Percentiles rank a stretch among this genome's conserved stretches.
Conservation (phyloP, 768 basidiomycete genomes). For the Coprinopsis sp. region DNA sequence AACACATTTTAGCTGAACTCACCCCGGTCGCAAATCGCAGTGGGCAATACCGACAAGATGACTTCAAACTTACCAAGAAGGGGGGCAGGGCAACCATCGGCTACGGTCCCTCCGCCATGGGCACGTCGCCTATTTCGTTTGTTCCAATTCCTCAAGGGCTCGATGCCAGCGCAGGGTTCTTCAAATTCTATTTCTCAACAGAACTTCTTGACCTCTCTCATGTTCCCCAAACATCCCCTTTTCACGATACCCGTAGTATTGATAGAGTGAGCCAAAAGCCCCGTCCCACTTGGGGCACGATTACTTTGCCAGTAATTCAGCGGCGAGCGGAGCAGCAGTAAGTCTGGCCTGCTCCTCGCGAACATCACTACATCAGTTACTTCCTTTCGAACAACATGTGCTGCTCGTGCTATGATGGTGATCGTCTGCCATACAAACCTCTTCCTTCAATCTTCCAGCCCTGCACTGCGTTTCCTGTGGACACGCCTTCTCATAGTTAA, state of each 20-base stretch:
- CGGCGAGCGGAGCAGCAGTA: too few relatives aligned
- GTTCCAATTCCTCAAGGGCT: slow-evolving; percentile 25
- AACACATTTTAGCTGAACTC: too few relatives aligned
- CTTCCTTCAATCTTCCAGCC: too few relatives aligned
- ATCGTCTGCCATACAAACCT: too few relatives aligned
- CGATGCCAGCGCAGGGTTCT: slow-evolving; percentile 34
- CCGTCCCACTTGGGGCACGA: neutral
- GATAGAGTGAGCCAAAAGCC: neutral
- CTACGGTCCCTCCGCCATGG: slow-evolving; percentile 34
- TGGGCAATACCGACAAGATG: slow-evolving; percentile 6
- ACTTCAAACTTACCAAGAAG: slow-evolving; percentile 21
- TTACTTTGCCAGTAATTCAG: slow-evolving; percentile 6
- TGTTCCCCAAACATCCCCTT: slow-evolving; percentile 7
- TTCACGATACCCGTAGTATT: neutral
- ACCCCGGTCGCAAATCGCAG: too few relatives aligned
- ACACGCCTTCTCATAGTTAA: too few relatives aligned
- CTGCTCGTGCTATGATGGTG: too few relatives aligned
- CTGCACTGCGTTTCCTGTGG: too few relatives aligned
- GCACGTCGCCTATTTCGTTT: slow-evolving; percentile 26
- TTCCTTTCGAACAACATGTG: too few relatives aligned
- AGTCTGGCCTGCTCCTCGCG: too few relatives aligned
- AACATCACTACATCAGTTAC: too few relatives aligned
- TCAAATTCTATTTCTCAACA: slow-evolving; percentile 37
- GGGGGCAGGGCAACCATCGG: slow-evolving; percentile 30
- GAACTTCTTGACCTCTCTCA: slow-evolving; percentile 6